These are phyloP conservation scores for Zygoascus sp. DNA, from an alignment of 1,139 yeast species.

Conservation along the genomic window DNA sequence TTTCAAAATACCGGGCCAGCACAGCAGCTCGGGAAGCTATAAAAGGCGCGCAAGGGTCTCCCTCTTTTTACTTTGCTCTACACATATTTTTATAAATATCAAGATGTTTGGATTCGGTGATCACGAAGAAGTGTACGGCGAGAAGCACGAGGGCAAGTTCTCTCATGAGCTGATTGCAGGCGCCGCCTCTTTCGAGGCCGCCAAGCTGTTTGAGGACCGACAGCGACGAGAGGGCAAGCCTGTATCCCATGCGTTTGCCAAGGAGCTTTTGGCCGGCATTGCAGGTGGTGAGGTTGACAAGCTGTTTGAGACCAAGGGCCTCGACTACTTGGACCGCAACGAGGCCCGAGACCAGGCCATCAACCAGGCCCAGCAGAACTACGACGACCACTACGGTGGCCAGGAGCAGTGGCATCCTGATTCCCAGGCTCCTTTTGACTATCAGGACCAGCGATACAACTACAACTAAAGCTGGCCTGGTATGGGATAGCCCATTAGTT, in stretches of 20 bases:
- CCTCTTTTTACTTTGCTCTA: background rate
- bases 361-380: slow-evolving; percentile 23
- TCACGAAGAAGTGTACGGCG: slow-evolving; percentile 21
- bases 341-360: slow-evolving; percentile 27
- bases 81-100: background rate
- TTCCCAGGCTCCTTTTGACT: slow-evolving; percentile 21
- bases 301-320: slow-evolving; percentile 31
- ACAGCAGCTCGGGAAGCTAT: no score
- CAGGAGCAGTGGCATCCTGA: slow-evolving; percentile 27
- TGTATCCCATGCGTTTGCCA: slow-evolving; percentile 29
- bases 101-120: slow-evolving; percentile 24
- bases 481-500: no score
- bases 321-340: slow-evolving; percentile 39
- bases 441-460: slow-evolving; percentile 16
- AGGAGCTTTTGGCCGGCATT: slow-evolving; percentile 31
- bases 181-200: slow-evolving; percentile 32
- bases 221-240: slow-evolving; percentile 30
- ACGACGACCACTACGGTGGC: slow-evolving; percentile 31
- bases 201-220: slow-evolving; percentile 26
- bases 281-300: slow-evolving; percentile 34
- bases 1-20: no score
- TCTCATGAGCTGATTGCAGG: slow-evolving; percentile 32
- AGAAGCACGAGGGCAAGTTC: slow-evolving; percentile 26
- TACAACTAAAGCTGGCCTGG: slow-evolving; percentile 4
- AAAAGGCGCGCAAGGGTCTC: no score